These are phyloP conservation scores for Aspergillus sp. DNA, from an alignment of 2,329 filamentous ascomycete species.

Conservation along the genomic window DNA sequence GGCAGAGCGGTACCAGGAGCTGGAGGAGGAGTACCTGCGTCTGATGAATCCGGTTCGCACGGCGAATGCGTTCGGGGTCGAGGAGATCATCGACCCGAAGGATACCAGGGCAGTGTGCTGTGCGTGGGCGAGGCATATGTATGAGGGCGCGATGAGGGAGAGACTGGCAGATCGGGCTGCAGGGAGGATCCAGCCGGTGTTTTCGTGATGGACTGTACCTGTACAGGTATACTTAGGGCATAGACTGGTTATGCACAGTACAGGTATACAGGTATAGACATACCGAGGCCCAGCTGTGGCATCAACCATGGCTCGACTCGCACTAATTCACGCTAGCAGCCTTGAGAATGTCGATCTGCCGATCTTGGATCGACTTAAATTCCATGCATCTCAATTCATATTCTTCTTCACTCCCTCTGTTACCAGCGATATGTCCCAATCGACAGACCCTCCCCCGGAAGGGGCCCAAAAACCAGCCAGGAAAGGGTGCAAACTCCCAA, in stretches of 20 bases:
- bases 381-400: no score
- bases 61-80: conserved; percentile 54
- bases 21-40: conserved; percentile 51
- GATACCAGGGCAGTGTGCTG: conserved; percentile 47
- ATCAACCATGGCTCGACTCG: no score
- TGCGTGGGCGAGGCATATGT: conserved; percentile 49
- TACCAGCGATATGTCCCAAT: background rate
- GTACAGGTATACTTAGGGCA: no score
- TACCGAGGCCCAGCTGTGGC: no score
- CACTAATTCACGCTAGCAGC: conserved; percentile 1
- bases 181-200: conserved; percentile 36
- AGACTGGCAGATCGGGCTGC: conserved; percentile 36
- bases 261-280: no score
- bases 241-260: no score
- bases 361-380: background rate
- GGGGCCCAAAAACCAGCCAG: background rate
- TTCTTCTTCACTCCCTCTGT: background rate
- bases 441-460: background rate
- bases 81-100: conserved; percentile 57
- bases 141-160: conserved; percentile 43
- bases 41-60: conserved; percentile 58
- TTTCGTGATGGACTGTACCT: no score
- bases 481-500: conserved; percentile 13
- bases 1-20: conserved; percentile 44
- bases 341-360: background rate